Evolutionary conservation across 257 asterid genomes (phyloP).

Genomic region (Ajuga chamaepitys): DNA sequence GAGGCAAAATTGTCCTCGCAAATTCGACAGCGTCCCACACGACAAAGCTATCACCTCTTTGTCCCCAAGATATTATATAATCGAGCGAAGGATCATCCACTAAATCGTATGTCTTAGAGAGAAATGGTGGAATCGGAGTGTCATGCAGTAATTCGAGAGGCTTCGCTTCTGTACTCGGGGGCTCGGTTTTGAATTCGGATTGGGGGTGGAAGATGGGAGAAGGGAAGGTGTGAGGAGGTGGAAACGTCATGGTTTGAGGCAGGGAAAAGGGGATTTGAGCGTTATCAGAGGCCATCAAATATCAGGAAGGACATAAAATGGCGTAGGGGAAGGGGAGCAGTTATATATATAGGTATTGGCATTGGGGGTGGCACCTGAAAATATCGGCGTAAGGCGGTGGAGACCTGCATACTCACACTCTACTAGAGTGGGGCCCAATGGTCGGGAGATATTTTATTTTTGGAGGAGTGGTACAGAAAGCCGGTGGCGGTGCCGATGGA

Average conservation of each 20-base stretch:
- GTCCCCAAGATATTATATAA: constrained; percentile 7
- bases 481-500: too few relatives aligned
- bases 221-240: background rate
- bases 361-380: constrained; percentile 8
- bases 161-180: constrained; percentile 22
- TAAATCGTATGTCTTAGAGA: constrained; percentile 12
- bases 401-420: background rate
- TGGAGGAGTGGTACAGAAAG: too few relatives aligned
- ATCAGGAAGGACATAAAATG: background rate
- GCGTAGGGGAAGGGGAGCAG: too few relatives aligned
- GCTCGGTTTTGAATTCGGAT: background rate
- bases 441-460: background rate
- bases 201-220: constrained; percentile 3
- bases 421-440: background rate
- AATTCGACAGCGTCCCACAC: constrained; percentile 15
- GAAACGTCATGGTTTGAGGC: background rate
- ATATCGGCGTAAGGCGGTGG: constrained; percentile 20
- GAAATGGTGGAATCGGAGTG: constrained; percentile 13
- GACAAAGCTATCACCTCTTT: constrained; percentile 6
- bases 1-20: constrained; percentile 9
- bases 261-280: background rate
- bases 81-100: constrained; percentile 8
- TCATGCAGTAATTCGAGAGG: constrained; percentile 41
- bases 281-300: constrained; percentile 25
- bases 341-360: constrained; percentile 22